A percentile compares a stretch with the other conserved stretches of the same genome.
Evolutionary conservation across 2,329 filamentous ascomycete genomes (phyloP).

Genomic region (Ampelomyces quisqualis): DNA sequence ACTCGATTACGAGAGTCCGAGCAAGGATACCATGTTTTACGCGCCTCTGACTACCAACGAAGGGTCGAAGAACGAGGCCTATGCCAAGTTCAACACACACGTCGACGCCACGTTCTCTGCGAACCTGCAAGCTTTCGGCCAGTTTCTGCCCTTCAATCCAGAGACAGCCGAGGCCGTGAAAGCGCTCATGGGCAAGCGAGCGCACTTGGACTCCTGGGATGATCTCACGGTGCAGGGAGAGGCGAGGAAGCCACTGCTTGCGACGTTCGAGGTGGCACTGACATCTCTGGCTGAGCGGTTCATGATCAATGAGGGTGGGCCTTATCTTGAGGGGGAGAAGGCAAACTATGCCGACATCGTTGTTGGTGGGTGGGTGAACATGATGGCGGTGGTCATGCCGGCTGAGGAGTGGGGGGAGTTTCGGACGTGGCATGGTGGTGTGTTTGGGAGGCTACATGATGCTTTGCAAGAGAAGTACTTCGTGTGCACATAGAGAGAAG

Average conservation of each 20-base stretch:
- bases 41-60: conserved; percentile 22
- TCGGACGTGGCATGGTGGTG: conserved; percentile 52
- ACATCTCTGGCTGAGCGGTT: conserved; percentile 49
- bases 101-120: conserved; percentile 58
- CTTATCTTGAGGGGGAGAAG: conserved; percentile 51
- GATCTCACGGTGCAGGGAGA: conserved; percentile 44
- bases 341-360: conserved; percentile 59
- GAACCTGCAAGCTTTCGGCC: conserved; percentile 46
- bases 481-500: conserved; percentile 6
- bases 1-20: conserved; percentile 35
- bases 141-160: conserved; percentile 55
- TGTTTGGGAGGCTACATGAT: conserved; percentile 55
- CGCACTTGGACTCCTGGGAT: conserved; percentile 49
- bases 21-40: conserved; percentile 28
- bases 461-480: conserved; percentile 38
- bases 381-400: conserved; percentile 47
- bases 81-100: conserved; percentile 53
- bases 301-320: conserved; percentile 43
- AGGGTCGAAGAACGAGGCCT: conserved; percentile 40
- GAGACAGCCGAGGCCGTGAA: conserved; percentile 48
- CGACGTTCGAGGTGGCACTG: conserved; percentile 47
- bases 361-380: conserved; percentile 58
- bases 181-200: conserved; percentile 53
- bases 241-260: conserved; percentile 42
- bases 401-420: conserved; percentile 52